A percentile compares a stretch with the other conserved stretches of the same genome.
Evolutionary conservation across 169 alveolate species (phyloP).

Genomic region (Plasmodium cynomolgi): DNA sequence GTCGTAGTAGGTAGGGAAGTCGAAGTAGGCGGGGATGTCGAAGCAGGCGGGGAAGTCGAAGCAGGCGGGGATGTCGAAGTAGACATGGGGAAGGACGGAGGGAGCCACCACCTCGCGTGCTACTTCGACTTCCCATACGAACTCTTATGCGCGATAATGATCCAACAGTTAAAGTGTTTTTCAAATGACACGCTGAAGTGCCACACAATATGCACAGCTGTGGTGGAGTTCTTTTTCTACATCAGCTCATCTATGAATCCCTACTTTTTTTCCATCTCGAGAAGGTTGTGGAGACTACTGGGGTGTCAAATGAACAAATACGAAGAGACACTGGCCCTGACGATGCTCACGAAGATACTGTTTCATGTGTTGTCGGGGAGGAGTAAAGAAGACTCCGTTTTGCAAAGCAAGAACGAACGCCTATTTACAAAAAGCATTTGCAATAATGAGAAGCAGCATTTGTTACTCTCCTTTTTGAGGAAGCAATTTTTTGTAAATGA

Average conservation of each 20-base stretch:
- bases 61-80: not conserved
- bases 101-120: not conserved
- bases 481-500: conserved; percentile 34
- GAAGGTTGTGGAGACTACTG: conserved; percentile 19
- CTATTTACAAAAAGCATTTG: not conserved
- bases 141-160: conserved; percentile 14
- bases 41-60: not conserved
- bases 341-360: conserved; percentile 16
- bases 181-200: conserved; percentile 18
- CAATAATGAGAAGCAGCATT: conserved; percentile 14
- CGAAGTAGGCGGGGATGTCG: not conserved
- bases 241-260: conserved; percentile 62
- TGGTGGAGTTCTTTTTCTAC: conserved; percentile 48
- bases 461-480: conserved; percentile 63
- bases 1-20: no score
- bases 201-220: conserved; percentile 21
- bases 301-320: conserved; percentile 14
- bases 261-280: conserved; percentile 38
- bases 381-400: not conserved
- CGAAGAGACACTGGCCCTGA: not conserved
- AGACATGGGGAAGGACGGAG: not conserved
- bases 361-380: conserved; percentile 20
- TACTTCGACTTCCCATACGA: conserved; percentile 53
- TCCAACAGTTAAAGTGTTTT: conserved; percentile 44
- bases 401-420: not conserved